Conservation (phyloP, 2,329 filamentous ascomycete genomes). For the Aspergillus sp. region DNA sequence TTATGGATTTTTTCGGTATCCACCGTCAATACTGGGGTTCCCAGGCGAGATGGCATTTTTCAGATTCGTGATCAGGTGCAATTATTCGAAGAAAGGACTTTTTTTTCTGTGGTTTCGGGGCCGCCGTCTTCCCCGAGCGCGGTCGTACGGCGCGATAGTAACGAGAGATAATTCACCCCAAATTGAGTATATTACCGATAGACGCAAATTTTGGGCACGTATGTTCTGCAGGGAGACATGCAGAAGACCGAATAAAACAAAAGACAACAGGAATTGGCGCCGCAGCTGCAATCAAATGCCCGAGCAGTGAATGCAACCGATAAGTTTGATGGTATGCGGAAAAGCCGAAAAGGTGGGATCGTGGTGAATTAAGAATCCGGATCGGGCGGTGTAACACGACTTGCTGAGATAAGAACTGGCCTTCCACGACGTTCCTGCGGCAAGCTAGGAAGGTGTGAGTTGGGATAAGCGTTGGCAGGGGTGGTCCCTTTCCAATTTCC, state of each 20-base stretch:
- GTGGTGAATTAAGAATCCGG: background rate
- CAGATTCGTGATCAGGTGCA: conserved; percentile 5
- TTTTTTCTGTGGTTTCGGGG: conserved; percentile 27
- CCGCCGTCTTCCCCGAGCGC: conserved; percentile 38
- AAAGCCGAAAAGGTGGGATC: conserved; percentile 1
- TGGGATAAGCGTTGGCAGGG: too few relatives aligned
- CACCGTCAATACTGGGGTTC: conserved; percentile 80
- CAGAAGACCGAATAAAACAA: conserved; percentile 13
- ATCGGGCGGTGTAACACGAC: too few relatives aligned
- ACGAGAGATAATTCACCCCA: conserved; percentile 11
- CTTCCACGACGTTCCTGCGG: too few relatives aligned
- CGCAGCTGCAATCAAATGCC: conserved; percentile 12
- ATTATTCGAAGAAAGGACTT: conserved; percentile 2
- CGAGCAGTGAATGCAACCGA: conserved; percentile 5
- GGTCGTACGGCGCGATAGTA: conserved; percentile 33
- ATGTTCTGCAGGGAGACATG: conserved; percentile 10
- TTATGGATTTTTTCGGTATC: conserved; percentile 88
- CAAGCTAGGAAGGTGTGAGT: too few relatives aligned
- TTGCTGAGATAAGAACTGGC: background rate
- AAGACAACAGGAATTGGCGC: conserved; percentile 9
- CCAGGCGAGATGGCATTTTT: conserved; percentile 62
- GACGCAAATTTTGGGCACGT: conserved; percentile 3
- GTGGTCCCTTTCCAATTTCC: too few relatives aligned
- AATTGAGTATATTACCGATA: conserved; percentile 4
- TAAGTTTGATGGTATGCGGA: background rate